Evolutionary conservation across 73 alveolate species (phyloP).

Genomic region (Blepharisma japonicum): DNA sequence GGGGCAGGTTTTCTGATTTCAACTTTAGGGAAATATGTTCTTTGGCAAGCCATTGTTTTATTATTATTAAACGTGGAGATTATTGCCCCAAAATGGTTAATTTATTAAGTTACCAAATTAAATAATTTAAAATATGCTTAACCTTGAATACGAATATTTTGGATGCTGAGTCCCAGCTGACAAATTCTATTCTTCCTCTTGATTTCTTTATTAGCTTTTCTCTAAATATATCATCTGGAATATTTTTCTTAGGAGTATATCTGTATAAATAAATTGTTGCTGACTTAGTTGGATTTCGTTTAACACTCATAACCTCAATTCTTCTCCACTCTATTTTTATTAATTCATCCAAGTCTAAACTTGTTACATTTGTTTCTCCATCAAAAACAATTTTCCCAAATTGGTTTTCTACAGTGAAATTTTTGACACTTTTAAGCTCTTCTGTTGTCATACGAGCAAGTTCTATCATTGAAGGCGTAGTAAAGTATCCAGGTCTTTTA

Average conservation of each 20-base stretch:
- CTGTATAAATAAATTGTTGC: no score
- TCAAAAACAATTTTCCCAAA: slow-evolving; percentile 11
- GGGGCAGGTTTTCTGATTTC: slow-evolving; percentile 80
- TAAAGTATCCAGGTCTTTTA: not conserved
- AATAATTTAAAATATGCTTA: no score
- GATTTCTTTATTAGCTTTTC: no score
- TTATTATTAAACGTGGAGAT: not conserved
- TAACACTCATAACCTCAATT: not conserved
- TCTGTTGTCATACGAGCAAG: not conserved
- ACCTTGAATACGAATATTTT: no score
- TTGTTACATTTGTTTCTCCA: slow-evolving; percentile 24
- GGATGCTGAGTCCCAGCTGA: no score
- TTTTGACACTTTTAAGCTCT: not conserved
- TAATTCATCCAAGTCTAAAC: not conserved
- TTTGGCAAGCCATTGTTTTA: not conserved
- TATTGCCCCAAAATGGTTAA: no score
- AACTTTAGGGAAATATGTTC: slow-evolving; percentile 34
- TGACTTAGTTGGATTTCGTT: no score
- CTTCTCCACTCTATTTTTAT: not conserved
- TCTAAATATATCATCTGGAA: no score
- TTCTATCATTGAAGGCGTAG: not conserved
- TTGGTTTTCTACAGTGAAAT: not conserved
- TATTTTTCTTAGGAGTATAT: no score
- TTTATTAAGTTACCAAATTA: no score
- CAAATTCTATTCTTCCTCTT: no score